These are phyloP conservation scores for Zymoseptoria brevis DNA, from an alignment of 2,329 filamentous ascomycete genomes.

Conservation along the genomic window DNA sequence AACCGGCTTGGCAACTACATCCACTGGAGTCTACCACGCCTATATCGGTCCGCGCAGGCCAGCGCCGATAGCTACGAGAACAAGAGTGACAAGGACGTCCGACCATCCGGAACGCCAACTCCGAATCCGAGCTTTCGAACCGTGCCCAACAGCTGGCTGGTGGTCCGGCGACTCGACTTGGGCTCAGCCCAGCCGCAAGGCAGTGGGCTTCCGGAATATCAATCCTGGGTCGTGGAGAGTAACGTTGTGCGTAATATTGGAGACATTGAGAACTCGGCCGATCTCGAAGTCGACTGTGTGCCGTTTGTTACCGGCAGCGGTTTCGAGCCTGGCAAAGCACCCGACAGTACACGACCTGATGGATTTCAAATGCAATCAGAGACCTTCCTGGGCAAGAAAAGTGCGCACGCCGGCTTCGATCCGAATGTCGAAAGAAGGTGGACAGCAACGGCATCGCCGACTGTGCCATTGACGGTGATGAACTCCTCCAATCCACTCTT, in stretches of 20 bases:
- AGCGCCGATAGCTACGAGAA: too few relatives aligned
- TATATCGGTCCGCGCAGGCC: background rate
- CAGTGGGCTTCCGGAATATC: background rate
- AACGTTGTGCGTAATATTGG: conserved; percentile 5
- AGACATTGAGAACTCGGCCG: conserved; percentile 1
- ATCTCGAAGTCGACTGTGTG: conserved; percentile 7
- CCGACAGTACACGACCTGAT: background rate
- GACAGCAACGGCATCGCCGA: background rate
- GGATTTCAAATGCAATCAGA: conserved; percentile 1
- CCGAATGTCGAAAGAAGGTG: background rate
- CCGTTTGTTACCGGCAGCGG: conserved; percentile 1
- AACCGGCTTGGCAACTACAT: conserved; percentile 1
- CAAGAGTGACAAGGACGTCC: too few relatives aligned
- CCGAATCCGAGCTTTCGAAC: conserved; percentile 5
- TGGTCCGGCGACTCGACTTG: conserved; percentile 4
- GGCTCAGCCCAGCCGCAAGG: conserved; percentile 1
- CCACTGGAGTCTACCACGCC: conserved; percentile 2
- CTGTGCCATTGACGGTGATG: background rate
- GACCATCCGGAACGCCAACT: background rate
- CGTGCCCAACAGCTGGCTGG: conserved; percentile 7
- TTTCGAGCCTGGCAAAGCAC: too few relatives aligned
- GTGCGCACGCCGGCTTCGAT: background rate
- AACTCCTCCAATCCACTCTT: conserved; percentile 7
- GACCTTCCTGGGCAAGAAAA: conserved; percentile 4
- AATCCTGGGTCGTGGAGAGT: conserved; percentile 8